A percentile compares a stretch with the other conserved stretches of the same genome.
These are phyloP conservation scores for Ceratocystis papillata DNA, from an alignment of 2,329 filamentous ascomycete species.

Conservation along the genomic window DNA sequence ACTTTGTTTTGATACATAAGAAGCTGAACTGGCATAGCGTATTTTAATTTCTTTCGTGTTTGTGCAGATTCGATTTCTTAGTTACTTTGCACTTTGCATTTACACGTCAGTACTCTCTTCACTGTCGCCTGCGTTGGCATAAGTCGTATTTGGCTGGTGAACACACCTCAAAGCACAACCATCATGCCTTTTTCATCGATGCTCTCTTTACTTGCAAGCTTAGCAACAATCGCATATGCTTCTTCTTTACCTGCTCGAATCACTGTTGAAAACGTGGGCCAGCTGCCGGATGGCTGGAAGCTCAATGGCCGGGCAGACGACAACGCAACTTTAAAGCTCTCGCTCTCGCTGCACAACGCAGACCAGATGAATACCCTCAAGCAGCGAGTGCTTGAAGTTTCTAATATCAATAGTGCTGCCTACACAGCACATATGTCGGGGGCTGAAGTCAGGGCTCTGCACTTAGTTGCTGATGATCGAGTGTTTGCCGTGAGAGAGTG, in stretches of 20 bases:
- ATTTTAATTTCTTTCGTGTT: neutral
- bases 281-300: conserved; percentile 24
- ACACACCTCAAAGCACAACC: neutral
- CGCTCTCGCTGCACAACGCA: conserved; percentile 24
- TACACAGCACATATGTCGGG: conserved; percentile 38
- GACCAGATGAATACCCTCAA: conserved; percentile 23
- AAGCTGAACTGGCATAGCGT: conserved; percentile 5
- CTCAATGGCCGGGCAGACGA: conserved; percentile 15
- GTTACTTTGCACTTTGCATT: neutral
- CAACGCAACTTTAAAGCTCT: conserved; percentile 19
- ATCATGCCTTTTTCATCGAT: conserved; percentile 20
- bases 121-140: neutral
- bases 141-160: neutral
- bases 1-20: neutral
- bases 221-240: conserved; percentile 11
- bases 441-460: conserved; percentile 33
- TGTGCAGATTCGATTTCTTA: neutral
- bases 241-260: conserved; percentile 18
- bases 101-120: neutral
- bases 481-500: conserved; percentile 34
- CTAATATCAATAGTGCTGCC: conserved; percentile 37
- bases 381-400: conserved; percentile 27
- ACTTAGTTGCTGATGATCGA: conserved; percentile 31
- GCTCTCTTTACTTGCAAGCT: conserved; percentile 20
- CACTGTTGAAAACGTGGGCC: conserved; percentile 21